Percentiles rank a stretch among this genome's conserved stretches.
These are phyloP conservation scores for Lactuca sativa DNA, from an alignment of 129 eudicot genomes.

Conservation along the genomic window DNA sequence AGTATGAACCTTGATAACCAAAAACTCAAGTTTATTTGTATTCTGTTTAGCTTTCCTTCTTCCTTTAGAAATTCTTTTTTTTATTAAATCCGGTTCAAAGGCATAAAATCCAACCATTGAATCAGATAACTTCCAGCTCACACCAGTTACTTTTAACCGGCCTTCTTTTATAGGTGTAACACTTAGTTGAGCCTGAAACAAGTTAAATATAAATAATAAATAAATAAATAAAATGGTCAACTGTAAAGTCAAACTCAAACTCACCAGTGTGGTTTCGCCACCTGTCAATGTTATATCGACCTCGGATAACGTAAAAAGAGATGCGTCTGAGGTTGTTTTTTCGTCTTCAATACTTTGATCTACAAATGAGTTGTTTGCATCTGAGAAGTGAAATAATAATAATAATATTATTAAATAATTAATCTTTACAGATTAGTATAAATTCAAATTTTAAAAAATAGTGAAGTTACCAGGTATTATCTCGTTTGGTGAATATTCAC, in stretches of 20 bases:
- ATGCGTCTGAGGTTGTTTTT: slow-evolving; percentile 40
- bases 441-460: background rate
- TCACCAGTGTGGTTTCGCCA: slow-evolving; percentile 77
- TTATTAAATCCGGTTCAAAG: slow-evolving; percentile 57
- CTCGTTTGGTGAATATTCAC: slow-evolving; percentile 64
- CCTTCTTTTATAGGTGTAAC: slow-evolving; percentile 87
- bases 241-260: slow-evolving; percentile 23
- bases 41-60: slow-evolving; percentile 51
- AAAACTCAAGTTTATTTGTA: slow-evolving; percentile 53
- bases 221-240: background rate
- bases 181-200: slow-evolving; percentile 75
- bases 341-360: slow-evolving; percentile 41
- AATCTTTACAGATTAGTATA: background rate
- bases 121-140: slow-evolving; percentile 92
- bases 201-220: no score
- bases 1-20: slow-evolving; percentile 75
- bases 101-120: slow-evolving; percentile 65
- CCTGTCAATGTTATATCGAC: slow-evolving; percentile 64
- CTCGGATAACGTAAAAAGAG: slow-evolving; percentile 59
- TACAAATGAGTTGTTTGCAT: slow-evolving; percentile 48
- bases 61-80: slow-evolving; percentile 52
- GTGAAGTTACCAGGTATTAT: slow-evolving; percentile 39
- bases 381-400: slow-evolving; percentile 34
- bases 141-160: slow-evolving; percentile 68
- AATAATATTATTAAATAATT: background rate